Evolutionary conservation across 352 stramenopile species (phyloP).

Genomic region (Thalassiosira exigua): DNA sequence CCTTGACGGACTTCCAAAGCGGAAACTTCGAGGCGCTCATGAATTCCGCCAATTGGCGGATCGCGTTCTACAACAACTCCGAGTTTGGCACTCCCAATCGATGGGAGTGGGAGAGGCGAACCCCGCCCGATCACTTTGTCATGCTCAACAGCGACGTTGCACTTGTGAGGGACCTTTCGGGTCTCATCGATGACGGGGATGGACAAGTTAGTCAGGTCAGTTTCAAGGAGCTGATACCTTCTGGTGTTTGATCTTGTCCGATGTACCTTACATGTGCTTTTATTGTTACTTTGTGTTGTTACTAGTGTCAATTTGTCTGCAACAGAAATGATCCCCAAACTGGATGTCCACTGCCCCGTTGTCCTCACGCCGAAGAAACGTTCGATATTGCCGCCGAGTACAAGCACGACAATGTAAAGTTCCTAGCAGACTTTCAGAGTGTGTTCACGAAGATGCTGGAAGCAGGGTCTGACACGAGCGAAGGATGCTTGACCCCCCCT

Average conservation of each 20-base stretch:
- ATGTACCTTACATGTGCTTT: too few species aligned
- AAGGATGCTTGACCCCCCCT: neutral
- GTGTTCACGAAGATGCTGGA: conserved; percentile 36
- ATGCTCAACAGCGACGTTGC: conserved; percentile 40
- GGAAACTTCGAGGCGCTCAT: conserved; percentile 17
- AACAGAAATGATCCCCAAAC: neutral
- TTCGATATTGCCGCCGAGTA: conserved; percentile 18
- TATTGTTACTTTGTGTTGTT: too few species aligned
- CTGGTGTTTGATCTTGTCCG: too few species aligned
- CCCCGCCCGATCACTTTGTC: neutral
- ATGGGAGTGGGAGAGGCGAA: conserved; percentile 14
- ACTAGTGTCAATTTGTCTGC: conserved; percentile 9
- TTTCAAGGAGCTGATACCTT: too few species aligned
- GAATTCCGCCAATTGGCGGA: conserved; percentile 5
- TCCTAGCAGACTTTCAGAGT: conserved; percentile 16
- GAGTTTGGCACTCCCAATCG: conserved; percentile 22
- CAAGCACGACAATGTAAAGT: conserved; percentile 20
- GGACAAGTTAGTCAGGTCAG: conserved; percentile 10
- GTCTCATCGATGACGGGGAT: conserved; percentile 19
- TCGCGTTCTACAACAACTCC: conserved; percentile 19
- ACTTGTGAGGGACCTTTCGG: conserved; percentile 26
- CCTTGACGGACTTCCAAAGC: conserved; percentile 1
- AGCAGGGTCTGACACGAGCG: neutral
- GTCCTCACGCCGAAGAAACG: conserved; percentile 10
- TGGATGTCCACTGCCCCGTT: conserved; percentile 4